Evolutionary conservation across 2,329 filamentous ascomycete genomes (phyloP), one percentile per base, ranked within the genome.

Genomic region (Myriosclerotinia curreyana): DNA sequence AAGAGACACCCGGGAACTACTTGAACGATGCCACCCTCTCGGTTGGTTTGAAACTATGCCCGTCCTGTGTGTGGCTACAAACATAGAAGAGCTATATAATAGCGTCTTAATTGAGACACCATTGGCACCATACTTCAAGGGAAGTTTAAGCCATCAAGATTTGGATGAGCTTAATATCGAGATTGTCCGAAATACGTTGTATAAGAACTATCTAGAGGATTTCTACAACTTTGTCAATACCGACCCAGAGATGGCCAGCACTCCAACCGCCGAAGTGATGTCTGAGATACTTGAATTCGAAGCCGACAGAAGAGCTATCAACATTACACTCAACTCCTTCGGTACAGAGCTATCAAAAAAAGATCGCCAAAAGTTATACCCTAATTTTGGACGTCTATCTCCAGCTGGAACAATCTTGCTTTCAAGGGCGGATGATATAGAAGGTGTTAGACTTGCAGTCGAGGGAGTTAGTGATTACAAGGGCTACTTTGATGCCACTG

Each of bases 31-130:
- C 78, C 96, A 99, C 73, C 95, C 95, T 8, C 84, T 99, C 9
- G 95, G 95, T 71, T 98, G 93, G 92, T 99, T 99, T 76, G 95
- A 99, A 82, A 97, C 95, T 11, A 92, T 99, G 89, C 96, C 95
- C 0, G 95, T 97, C 4, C 89, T 99, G 61, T 98, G 94, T 75
- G 94, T 98, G 52, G 95, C 95, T 40, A 97, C 94, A 59, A 99
- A 98, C 77, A 96, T 98, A 69, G 95, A 99, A 79, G 95, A 99
- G 76, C 84, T 99, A 46, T 99, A 99, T 83, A 99, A 98, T 81
- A 96, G 91, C 53, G 95, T 99, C 22, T 81, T 99, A 70, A 93
- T 99, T 70, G 95, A 99, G 80, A 99, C 95, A 4, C 95, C 95
- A 5, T 83, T 99, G 55, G 95, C 95, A 17, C 88, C 92, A 11